phyloP scores from a whole-genome alignment of 2,329 filamentous ascomycete genomes.

The Fusarium sp. region DNA sequence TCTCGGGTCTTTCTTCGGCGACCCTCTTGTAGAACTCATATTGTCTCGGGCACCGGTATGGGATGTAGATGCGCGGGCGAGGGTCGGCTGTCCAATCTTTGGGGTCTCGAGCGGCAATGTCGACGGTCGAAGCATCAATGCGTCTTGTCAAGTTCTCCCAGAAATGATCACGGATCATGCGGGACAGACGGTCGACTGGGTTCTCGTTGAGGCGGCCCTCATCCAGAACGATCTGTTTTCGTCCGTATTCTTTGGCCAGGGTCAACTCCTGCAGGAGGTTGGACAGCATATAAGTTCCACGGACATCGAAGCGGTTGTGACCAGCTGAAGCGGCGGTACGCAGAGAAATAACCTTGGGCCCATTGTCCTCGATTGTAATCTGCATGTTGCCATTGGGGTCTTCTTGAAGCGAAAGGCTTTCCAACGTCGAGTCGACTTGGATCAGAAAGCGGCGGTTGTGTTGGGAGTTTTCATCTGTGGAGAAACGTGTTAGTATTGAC shows the following conservation, averaged over 20 bases:
- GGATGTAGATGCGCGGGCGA: constrained; percentile 91
- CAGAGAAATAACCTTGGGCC: constrained; percentile 89
- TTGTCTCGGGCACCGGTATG: constrained; percentile 86
- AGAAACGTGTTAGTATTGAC: constrained; percentile 15
- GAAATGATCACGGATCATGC: constrained; percentile 89
- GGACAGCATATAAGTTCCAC: constrained; percentile 96
- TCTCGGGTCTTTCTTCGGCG: constrained; percentile 81
- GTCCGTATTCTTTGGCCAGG: constrained; percentile 89
- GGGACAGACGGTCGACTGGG: constrained; percentile 87
- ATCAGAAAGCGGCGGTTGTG: constrained; percentile 84
- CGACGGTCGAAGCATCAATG: constrained; percentile 90
- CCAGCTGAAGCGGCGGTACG: constrained; percentile 89
- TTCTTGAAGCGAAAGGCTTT: constrained; percentile 84
- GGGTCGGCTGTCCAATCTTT: constrained; percentile 97
- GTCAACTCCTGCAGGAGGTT: constrained; percentile 96
- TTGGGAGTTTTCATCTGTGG: constrained; percentile 77
- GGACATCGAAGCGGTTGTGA: constrained; percentile 88
- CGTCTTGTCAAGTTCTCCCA: constrained; percentile 92
- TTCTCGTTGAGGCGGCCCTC: constrained; percentile 95
- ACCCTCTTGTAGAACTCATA: constrained; percentile 89
- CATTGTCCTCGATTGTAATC: constrained; percentile 96
- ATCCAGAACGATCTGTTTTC: constrained; percentile 90
- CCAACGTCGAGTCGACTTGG: constrained; percentile 85
- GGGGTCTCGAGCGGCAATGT: constrained; percentile 86
- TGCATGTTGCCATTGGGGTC: constrained; percentile 96